Conservation (phyloP, 202 grass and related monocot species). For the Musa balbisiana region DNA sequence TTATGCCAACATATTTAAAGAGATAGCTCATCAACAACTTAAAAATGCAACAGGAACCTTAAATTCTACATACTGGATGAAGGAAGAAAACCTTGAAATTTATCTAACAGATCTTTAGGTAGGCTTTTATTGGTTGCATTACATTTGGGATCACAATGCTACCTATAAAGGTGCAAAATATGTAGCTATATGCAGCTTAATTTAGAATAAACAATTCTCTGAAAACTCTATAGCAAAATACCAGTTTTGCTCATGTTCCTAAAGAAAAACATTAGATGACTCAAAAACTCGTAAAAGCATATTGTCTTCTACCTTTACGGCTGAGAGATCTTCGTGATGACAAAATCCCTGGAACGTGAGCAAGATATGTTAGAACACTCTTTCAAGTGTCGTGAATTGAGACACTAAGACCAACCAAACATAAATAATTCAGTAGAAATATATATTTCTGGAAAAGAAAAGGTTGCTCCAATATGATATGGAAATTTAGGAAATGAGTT, state of each 20-base stretch:
- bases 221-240: background rate
- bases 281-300: background rate
- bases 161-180: background rate
- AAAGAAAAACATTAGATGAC: background rate
- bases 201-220: background rate
- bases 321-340: conserved; percentile 31
- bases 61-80: too few relatives aligned
- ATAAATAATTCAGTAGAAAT: background rate
- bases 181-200: background rate
- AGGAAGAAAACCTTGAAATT: too few relatives aligned
- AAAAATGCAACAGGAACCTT: too few relatives aligned
- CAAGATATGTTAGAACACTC: background rate
- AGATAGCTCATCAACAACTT: too few relatives aligned
- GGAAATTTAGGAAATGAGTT: background rate
- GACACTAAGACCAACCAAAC: background rate
- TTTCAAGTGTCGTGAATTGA: background rate
- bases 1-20: too few relatives aligned
- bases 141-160: background rate
- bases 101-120: background rate
- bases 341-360: conserved; percentile 42
- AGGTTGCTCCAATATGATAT: background rate
- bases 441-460: background rate
- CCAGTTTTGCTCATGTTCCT: background rate
- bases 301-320: conserved; percentile 39
- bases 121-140: background rate